Evolutionary conservation across 73 alveolate genomes (phyloP), one percentile per base, ranked within the genome.

Genomic region (Symbiodinium pilosum): DNA sequence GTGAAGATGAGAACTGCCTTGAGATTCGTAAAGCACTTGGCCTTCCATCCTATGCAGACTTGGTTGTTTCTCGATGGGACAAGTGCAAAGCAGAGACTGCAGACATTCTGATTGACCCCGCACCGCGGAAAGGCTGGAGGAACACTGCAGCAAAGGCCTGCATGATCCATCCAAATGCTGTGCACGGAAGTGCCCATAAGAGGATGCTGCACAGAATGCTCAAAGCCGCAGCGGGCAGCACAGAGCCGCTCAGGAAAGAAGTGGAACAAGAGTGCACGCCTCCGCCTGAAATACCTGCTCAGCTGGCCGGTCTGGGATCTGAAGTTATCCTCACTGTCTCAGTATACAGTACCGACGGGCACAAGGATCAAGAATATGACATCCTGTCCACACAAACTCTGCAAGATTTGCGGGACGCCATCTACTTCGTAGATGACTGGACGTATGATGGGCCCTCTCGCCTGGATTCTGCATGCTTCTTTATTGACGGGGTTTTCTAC

Each of bases 321-420:
- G 96, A 64, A 20, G 59, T 91, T 38, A 69, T 91, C 54, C 34
- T 68, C 4, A 91, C 96, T 16, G 87, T 91, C 34, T 64, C 75
- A 12, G 88, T 91, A 3, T 64, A 54, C 34, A 47, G 71, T 20
- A 34, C 44, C 7, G 43, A 36, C 14, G 95, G 95, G 40, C 3
- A 11, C 43, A 88, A 88, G 47, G 86, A 87, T 42, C 95, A 88
- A 86, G 95, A 88, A 86, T 88, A 56, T 69, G 95, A 88, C 52
- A 38, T 88, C 38, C 95, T 88, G 43, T 83, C 71, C n/a, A 59
- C 56, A 12, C 95, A 88, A 32, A 88, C 47, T 36, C 68, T 88
- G 44, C 71, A 88, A 38, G 96, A 91, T 20, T 38, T 91, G 87
- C 51, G 77, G 30, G 96, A 91, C 38, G 96, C 96, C 39, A 68